Conservation (phyloP, 306 rosid genomes). For the Geum urbanum region DNA sequence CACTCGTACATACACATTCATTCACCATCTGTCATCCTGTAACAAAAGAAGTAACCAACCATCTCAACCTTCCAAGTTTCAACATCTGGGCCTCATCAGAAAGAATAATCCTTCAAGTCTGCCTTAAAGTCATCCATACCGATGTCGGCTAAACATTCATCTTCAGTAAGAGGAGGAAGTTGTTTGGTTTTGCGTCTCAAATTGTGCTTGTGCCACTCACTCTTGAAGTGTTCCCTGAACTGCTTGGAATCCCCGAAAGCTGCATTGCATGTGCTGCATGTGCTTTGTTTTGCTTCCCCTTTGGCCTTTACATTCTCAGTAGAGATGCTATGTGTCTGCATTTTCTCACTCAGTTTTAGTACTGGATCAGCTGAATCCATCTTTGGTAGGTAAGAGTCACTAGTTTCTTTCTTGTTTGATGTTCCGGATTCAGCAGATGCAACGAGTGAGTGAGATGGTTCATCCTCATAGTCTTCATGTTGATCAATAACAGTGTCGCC, state of each 20-base stretch:
- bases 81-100: conserved; percentile 25
- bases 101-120: conserved; percentile 83
- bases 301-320: conserved; percentile 26
- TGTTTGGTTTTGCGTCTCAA: conserved; percentile 74
- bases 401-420: conserved; percentile 11
- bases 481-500: conserved; percentile 67
- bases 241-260: conserved; percentile 51
- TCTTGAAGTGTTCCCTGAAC: conserved; percentile 85
- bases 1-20: background rate
- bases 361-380: conserved; percentile 43
- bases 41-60: background rate
- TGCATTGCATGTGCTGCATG: conserved; percentile 63
- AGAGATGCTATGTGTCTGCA: conserved; percentile 61
- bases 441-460: conserved; percentile 27
- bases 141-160: conserved; percentile 66
- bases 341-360: conserved; percentile 48
- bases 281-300: conserved; percentile 63
- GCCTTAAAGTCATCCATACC: conserved; percentile 55
- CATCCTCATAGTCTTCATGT: conserved; percentile 57
- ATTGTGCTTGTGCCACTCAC: conserved; percentile 95
- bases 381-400: background rate
- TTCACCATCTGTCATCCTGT: background rate
- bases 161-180: conserved; percentile 74
- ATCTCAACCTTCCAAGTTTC: background rate
- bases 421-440: conserved; percentile 37